Conservation (phyloP, 2,329 filamentous ascomycete species). For the Apiospora saccharicola region DNA sequence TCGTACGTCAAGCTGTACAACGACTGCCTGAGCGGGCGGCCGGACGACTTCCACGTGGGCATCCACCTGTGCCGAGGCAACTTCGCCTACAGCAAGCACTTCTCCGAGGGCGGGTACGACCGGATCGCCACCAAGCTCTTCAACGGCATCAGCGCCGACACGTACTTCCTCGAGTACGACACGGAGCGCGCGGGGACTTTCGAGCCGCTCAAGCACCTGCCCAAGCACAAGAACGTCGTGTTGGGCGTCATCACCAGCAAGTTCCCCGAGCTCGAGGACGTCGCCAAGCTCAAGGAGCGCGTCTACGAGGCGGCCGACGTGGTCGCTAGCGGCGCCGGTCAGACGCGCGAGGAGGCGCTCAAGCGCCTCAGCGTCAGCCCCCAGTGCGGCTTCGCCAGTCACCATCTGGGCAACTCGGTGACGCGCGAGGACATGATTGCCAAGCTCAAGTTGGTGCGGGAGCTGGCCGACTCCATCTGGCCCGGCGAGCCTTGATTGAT, state of each 20-base stretch:
- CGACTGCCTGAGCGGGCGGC: constrained; percentile 69
- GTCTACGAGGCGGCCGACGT: constrained; percentile 70
- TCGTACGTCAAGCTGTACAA: constrained; percentile 83
- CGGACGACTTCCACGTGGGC: constrained; percentile 76
- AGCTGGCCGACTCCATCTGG: constrained; percentile 79
- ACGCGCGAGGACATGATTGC: constrained; percentile 74
- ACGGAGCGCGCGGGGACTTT: constrained; percentile 70
- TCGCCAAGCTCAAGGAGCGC: constrained; percentile 65
- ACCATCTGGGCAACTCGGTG: constrained; percentile 76
- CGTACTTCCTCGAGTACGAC: constrained; percentile 75
- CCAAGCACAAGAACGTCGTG: constrained; percentile 68
- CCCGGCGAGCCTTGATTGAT: constrained; percentile 47
- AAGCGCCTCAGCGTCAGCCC: constrained; percentile 74
- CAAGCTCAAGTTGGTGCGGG: constrained; percentile 74
- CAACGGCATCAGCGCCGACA: constrained; percentile 67
- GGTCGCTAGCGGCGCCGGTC: constrained; percentile 70
- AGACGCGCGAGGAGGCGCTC: constrained; percentile 71
- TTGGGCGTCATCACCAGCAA: constrained; percentile 71
- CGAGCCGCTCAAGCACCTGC: constrained; percentile 68
- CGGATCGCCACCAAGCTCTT: constrained; percentile 72
- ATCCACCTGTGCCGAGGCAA: constrained; percentile 78
- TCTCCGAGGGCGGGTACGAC: constrained; percentile 73
- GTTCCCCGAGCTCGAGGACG: constrained; percentile 67
- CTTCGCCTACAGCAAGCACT: constrained; percentile 71
- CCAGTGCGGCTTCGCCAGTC: constrained; percentile 78